These are phyloP conservation scores for Cytidiella melzeri DNA, from an alignment of 768 basidiomycete genomes.

Conservation along the genomic window DNA sequence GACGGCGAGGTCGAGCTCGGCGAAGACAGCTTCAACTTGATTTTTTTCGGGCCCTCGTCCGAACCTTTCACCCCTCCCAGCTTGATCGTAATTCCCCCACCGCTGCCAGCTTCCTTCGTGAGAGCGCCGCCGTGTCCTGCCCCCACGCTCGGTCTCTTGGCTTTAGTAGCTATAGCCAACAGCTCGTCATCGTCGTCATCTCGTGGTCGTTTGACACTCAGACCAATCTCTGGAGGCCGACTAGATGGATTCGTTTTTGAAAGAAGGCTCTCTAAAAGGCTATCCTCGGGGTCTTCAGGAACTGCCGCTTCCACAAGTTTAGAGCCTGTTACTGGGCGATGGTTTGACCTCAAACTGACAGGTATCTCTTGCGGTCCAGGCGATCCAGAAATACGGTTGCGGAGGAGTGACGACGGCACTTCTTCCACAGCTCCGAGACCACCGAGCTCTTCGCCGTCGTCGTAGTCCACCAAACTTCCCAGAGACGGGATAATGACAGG, in stretches of 20 bases:
- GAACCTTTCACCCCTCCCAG: constrained; percentile 23
- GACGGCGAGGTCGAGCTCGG: constrained; percentile 33
- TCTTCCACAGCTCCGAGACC: constrained; percentile 10
- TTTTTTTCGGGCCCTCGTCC: constrained; percentile 62
- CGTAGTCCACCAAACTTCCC: constrained; percentile 70
- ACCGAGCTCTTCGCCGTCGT: constrained; percentile 53
- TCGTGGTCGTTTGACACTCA: constrained; percentile 27
- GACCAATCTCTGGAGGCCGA: constrained; percentile 12
- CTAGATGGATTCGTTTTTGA: constrained; percentile 24
- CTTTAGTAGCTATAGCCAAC: constrained; percentile 51
- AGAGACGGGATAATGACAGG: constrained; percentile 46
- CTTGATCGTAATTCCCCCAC: constrained; percentile 16
- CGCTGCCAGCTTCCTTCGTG: constrained; percentile 34
- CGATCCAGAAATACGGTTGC: not conserved
- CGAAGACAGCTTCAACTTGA: constrained; percentile 60
- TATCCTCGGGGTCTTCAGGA: constrained; percentile 50
- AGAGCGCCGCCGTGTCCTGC: constrained; percentile 33
- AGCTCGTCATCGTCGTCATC: constrained; percentile 68
- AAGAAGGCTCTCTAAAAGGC: constrained; percentile 50
- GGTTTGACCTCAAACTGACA: constrained; percentile 30
- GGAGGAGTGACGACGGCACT: constrained; percentile 7
- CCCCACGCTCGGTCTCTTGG: constrained; percentile 26
- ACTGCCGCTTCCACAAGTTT: constrained; percentile 22
- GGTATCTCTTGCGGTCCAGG: constrained; percentile 5
- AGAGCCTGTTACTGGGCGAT: constrained; percentile 27